A percentile compares a stretch with the other conserved stretches of the same genome.
Conservation (phyloP, 1,139 yeast species). For the Lodderomyces oxycetoniae region DNA sequence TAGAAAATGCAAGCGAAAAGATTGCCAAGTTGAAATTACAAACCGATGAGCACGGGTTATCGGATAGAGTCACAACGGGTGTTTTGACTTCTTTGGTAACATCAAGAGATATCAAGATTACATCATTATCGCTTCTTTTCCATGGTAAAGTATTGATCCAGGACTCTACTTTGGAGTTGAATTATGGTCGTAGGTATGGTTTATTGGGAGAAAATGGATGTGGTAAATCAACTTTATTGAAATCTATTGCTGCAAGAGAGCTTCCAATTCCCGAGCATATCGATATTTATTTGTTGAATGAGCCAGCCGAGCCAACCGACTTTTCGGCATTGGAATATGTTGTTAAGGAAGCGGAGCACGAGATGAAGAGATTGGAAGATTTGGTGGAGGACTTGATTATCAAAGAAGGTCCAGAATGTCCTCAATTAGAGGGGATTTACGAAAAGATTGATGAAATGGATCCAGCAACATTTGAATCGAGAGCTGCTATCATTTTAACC, state of each 20-base stretch:
- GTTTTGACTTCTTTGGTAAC: conserved; percentile 85
- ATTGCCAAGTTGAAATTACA: conserved; percentile 86
- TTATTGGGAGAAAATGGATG: conserved; percentile 98
- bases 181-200: conserved; percentile 96
- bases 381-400: conserved; percentile 85
- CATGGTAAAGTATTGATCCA: conserved; percentile 96
- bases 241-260: conserved; percentile 93
- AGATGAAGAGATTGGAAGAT: conserved; percentile 86
- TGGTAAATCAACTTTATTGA: conserved; percentile 94
- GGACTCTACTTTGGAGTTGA: conserved; percentile 87
- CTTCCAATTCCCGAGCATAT: conserved; percentile 90
- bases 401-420: conserved; percentile 92
- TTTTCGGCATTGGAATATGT: conserved; percentile 92
- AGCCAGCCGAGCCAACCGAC: conserved; percentile 95
- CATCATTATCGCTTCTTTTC: conserved; percentile 86
- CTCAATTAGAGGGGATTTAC: conserved; percentile 77
- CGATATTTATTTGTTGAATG: conserved; percentile 88
- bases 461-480: conserved; percentile 89
- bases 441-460: conserved; percentile 97
- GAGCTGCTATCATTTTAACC: conserved; percentile 92
- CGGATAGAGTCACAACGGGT: conserved; percentile 98
- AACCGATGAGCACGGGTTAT: conserved; percentile 86
- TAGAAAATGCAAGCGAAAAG: conserved; percentile 65
- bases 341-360: conserved; percentile 91
- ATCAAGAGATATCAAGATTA: conserved; percentile 89